Percentiles rank a stretch among this genome's conserved stretches.
Evolutionary conservation across 495 filamentous ascomycete species (phyloP).

Genomic region (Talaromyces nanjingensis): DNA sequence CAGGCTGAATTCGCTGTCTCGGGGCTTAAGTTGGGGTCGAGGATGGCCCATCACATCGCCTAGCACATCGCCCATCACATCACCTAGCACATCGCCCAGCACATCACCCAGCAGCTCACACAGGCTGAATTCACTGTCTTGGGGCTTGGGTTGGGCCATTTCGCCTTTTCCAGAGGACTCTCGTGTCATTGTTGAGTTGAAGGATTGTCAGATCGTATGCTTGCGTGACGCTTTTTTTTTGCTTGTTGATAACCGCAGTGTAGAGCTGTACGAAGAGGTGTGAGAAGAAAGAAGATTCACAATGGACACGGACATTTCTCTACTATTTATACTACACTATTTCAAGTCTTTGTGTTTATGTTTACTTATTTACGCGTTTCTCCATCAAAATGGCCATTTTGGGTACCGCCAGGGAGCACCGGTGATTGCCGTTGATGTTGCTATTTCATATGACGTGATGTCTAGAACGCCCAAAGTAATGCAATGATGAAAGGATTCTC

Average conservation of each 20-base stretch:
- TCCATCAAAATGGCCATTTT: not conserved
- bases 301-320: not conserved
- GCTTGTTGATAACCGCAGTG: not conserved
- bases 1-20: not conserved
- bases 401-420: not conserved
- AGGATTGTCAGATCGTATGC: not conserved
- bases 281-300: not conserved
- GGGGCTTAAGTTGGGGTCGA: too few species aligned
- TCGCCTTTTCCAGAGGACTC: not conserved
- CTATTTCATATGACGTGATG: not conserved
- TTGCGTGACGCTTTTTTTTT: not conserved
- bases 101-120: not conserved
- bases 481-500: too few species aligned
- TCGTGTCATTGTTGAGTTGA: not conserved
- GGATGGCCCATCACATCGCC: too few species aligned
- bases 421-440: not conserved
- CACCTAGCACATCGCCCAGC: too few species aligned
- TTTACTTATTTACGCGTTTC: not conserved
- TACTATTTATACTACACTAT: not conserved
- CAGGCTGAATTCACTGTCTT: not conserved
- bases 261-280: not conserved
- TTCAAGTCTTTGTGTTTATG: not conserved
- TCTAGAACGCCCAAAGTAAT: not conserved
- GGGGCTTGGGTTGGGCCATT: not conserved
- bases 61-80: too few species aligned